These are phyloP conservation scores for Brassica napus DNA, from an alignment of 345 rosid genomes.

Conservation along the genomic window Da-Ae NC_063442.1:14645001-14645500, in stretches of 20 bases:
- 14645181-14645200: not conserved
- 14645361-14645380: slow-evolving; percentile 82
- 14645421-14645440: slow-evolving; percentile 82
- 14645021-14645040: not conserved
- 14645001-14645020: not conserved
- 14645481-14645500: slow-evolving; percentile 29
- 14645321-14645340: slow-evolving; percentile 82
- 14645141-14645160: not conserved
- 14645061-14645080: not conserved
- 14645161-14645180: not conserved
- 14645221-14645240: not conserved
- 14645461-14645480: slow-evolving; percentile 47
- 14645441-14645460: slow-evolving; percentile 87
- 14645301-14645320: slow-evolving; percentile 53
- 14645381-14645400: slow-evolving; percentile 86
- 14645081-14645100: too few species aligned
- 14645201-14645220: not conserved
- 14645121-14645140: not conserved
- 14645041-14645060: not conserved
- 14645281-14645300: not conserved
- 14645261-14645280: slow-evolving; percentile 10
- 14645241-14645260: slow-evolving; percentile 18
- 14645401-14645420: slow-evolving; percentile 47
- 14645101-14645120: not conserved
- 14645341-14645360: slow-evolving; percentile 65